These are phyloP conservation scores for Acanthamoeba sp. DNA, from an alignment of 208 protist species.

Conservation along the genomic window DNA sequence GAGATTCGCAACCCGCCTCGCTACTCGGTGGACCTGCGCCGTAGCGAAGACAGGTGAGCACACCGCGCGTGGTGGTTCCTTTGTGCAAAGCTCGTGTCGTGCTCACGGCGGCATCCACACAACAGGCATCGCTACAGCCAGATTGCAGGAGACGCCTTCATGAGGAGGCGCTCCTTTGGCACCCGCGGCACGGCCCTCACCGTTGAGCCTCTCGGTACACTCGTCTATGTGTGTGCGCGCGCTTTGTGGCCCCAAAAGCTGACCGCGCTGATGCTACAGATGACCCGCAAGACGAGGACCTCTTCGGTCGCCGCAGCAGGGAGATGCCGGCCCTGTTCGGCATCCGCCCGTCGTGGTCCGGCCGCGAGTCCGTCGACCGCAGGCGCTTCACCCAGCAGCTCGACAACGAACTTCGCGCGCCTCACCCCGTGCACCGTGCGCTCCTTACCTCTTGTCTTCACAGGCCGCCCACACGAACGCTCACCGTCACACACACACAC, in stretches of 20 bases:
- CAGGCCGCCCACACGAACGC: too few species aligned
- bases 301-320: conserved; percentile 18
- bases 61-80: background rate
- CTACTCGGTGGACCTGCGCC: conserved; percentile 14
- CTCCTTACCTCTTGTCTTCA: too few species aligned
- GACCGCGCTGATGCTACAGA: background rate
- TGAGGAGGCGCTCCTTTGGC: conserved; percentile 46
- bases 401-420: background rate
- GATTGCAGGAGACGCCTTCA: conserved; percentile 6
- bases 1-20: conserved; percentile 27
- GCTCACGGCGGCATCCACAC: background rate
- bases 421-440: background rate
- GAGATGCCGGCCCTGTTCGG: conserved; percentile 9
- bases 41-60: conserved; percentile 29
- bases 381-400: background rate
- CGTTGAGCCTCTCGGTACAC: conserved; percentile 10
- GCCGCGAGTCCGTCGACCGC: conserved; percentile 25
- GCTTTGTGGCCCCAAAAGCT: background rate
- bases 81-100: too few species aligned
- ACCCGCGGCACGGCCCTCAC: conserved; percentile 19
- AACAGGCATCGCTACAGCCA: conserved; percentile 17
- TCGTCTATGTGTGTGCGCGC: background rate
- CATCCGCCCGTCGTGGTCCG: conserved; percentile 38
- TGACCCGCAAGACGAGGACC: background rate
- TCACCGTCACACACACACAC: background rate